Evolutionary conservation across 1,284 basidiomycete genomes (phyloP).

Genomic region (Austroboletus niveus): DNA sequence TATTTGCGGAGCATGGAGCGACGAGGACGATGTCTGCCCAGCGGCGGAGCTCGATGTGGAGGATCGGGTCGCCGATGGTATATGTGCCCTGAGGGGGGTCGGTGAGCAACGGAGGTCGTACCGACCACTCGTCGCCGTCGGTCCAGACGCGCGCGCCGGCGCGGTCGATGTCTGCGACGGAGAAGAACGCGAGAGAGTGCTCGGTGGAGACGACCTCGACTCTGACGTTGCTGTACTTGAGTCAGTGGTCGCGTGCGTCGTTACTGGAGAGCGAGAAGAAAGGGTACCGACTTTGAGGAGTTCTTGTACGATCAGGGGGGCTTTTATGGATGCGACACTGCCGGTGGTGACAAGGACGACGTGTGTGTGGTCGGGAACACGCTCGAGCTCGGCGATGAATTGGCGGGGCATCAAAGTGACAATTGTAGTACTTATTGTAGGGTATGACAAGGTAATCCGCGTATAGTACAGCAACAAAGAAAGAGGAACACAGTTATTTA

Average conservation of each 20-base stretch:
- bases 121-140: constrained; percentile 89
- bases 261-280: not conserved
- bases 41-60: constrained; percentile 93
- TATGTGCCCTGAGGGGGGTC: constrained; percentile 44
- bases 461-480: constrained; percentile 19
- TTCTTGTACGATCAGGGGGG: constrained; percentile 82
- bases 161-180: constrained; percentile 49
- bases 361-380: constrained; percentile 51
- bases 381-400: constrained; percentile 48
- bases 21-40: constrained; percentile 97
- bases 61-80: constrained; percentile 85
- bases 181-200: constrained; percentile 78
- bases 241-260: not conserved
- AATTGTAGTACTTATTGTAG: not conserved
- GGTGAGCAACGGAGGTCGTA: not conserved
- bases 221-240: constrained; percentile 68
- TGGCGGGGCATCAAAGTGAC: constrained; percentile 11
- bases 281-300: constrained; percentile 62
- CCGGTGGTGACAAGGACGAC: constrained; percentile 87
- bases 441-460: constrained; percentile 6
- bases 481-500: not conserved
- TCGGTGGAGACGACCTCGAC: constrained; percentile 87
- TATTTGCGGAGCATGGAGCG: constrained; percentile 95
- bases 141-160: constrained; percentile 77
- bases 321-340: constrained; percentile 93